These are phyloP conservation scores for Cornus controversa DNA, from an alignment of 148 eudicot species.

Conservation along the genomic window DNA sequence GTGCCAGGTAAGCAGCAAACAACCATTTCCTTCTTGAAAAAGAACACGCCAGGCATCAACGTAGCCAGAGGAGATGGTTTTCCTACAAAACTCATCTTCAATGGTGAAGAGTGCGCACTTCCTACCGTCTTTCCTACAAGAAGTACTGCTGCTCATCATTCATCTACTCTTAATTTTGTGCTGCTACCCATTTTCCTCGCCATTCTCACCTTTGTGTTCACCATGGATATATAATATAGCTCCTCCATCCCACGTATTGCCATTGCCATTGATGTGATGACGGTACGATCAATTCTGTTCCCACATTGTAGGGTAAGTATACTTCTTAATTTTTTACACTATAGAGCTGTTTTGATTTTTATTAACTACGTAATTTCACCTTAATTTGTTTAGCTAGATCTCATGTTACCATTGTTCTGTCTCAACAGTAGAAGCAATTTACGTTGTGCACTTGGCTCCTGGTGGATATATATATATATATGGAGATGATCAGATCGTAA, in stretches of 20 bases:
- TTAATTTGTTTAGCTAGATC: not conserved
- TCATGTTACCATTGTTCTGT: not conserved
- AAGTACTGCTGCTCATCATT: slow-evolving; percentile 10
- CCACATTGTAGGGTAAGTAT: not conserved
- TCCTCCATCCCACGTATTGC: no score
- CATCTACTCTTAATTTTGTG: slow-evolving; percentile 5
- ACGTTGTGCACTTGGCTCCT: not conserved
- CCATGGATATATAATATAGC: slow-evolving; percentile 20
- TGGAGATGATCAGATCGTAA: not conserved
- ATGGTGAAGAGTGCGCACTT: slow-evolving; percentile 68
- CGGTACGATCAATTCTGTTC: not conserved
- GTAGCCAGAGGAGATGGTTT: slow-evolving; percentile 50
- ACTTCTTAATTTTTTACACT: not conserved
- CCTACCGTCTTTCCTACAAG: slow-evolving; percentile 31
- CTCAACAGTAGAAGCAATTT: not conserved
- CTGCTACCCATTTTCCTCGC: slow-evolving; percentile 16
- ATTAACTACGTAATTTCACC: not conserved
- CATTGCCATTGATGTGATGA: slow-evolving; percentile 1
- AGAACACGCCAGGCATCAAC: slow-evolving; percentile 20
- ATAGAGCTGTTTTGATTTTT: no score
- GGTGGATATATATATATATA: not conserved
- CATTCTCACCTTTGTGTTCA: slow-evolving; percentile 24
- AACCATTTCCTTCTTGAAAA: slow-evolving; percentile 55
- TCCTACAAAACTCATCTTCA: slow-evolving; percentile 47
- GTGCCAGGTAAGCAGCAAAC: slow-evolving; percentile 73